phyloP scores from a whole-genome alignment of 208 protist species.

The Crithidia expoeki region DNA sequence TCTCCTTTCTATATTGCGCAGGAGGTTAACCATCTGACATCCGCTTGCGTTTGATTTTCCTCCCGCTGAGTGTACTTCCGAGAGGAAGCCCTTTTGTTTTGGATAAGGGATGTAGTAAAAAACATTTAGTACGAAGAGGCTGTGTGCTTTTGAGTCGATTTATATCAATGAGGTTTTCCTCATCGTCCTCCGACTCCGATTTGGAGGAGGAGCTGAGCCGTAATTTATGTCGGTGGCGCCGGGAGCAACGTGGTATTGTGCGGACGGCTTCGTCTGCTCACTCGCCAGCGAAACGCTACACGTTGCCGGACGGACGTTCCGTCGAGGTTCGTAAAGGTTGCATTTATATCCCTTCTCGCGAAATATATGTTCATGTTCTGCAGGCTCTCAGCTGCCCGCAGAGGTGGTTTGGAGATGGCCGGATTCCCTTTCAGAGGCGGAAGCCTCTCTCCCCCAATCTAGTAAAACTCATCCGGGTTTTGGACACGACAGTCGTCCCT shows the following conservation, averaged over 20 bases:
- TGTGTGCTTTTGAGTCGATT: background rate
- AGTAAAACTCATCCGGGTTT: conserved; percentile 43
- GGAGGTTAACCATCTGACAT: too few relatives aligned
- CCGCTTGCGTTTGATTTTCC: too few relatives aligned
- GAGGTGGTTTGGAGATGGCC: conserved; percentile 66
- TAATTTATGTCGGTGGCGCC: conserved; percentile 29
- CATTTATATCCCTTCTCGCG: conserved; percentile 64
- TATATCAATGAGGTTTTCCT: conserved; percentile 51
- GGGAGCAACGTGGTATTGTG: conserved; percentile 41
- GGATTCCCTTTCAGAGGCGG: conserved; percentile 35
- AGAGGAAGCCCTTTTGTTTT: background rate
- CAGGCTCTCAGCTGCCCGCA: conserved; percentile 46
- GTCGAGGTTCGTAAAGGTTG: conserved; percentile 48
- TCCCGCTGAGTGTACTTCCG: background rate
- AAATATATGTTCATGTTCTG: conserved; percentile 59
- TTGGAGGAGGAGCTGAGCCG: conserved; percentile 50
- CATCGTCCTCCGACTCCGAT: conserved; percentile 69
- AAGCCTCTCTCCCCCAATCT: conserved; percentile 34
- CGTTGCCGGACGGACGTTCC: conserved; percentile 35
- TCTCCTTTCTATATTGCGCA: too few relatives aligned
- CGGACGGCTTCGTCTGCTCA: conserved; percentile 21
- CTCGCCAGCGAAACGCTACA: conserved; percentile 16
- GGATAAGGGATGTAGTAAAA: background rate
- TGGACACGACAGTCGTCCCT: conserved; percentile 5
- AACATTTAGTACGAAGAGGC: background rate